Evolutionary conservation across 2,329 filamentous ascomycete genomes (phyloP), one percentile per base, ranked within the genome.

Genomic region (Teratosphaeria nubilosa): DNA sequence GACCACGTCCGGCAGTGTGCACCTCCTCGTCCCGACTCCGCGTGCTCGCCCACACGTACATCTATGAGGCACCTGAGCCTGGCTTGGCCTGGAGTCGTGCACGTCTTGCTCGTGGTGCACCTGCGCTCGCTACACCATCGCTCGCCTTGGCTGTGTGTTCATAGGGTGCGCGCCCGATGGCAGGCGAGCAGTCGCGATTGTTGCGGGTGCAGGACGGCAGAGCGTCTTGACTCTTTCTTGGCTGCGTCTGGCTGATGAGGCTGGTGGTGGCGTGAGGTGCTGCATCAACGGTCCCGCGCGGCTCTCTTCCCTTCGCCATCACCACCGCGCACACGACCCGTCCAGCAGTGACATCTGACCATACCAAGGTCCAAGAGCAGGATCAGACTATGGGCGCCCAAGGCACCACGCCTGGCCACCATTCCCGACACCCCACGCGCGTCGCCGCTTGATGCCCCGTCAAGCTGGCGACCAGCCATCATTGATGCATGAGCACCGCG

Each of bases 331-430:
- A 16, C 34, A 14, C 34, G 34, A 41, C 34, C 16, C 16, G 34
- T 14, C 16, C 34, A 5, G 14, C 34, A n/a, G 11, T 41, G 11
- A 16, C 13, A 30, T 30, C 2, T 37, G n/a, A 22, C 20, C 20
- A n/a, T 48, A 48, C 22, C 5, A 30, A n/a, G 37, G 41, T 48
- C n/a, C 16, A 48, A 22, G 41, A 48, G 41, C 41, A 48, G 41
- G 16, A 20, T 5, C 41, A 11, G 34, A 45, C 13, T 31, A 59
- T 59, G 58, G 54, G 58, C 53, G 6, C 41, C 58, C 34, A 48
- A 34, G 30, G 32, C 16, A 30, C 27, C 27, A 7, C 45, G n/a
- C 41, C 34, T 20, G 57, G 50, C 51, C 45, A 54, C 20, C 31
- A 34, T 48, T 31, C 48, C 41, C 31, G 53, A 24, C 57, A 56